Conservation (phyloP, 345 rosid species). For the Boechera stricta region DNA sequence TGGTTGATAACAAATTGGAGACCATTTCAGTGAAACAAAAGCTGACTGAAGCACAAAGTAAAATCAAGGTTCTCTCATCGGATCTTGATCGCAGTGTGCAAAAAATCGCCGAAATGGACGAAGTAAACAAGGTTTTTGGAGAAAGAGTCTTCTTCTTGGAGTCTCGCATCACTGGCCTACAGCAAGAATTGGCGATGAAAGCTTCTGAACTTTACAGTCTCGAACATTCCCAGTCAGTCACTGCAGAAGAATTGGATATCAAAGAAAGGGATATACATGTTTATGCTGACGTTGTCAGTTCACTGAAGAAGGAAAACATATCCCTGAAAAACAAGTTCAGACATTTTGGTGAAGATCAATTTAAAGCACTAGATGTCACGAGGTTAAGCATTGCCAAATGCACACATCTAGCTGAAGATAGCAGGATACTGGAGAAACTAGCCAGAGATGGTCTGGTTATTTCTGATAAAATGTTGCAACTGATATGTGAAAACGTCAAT, state of each 20-base stretch:
- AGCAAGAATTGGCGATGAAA: constrained; percentile 59
- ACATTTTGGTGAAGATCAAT: constrained; percentile 40
- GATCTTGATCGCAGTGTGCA: constrained; percentile 45
- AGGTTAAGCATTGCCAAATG: constrained; percentile 51
- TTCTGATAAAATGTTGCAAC: constrained; percentile 54
- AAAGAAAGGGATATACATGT: constrained; percentile 55
- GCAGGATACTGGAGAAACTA: constrained; percentile 48
- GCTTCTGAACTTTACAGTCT: constrained; percentile 56
- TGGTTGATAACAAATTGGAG: constrained; percentile 50
- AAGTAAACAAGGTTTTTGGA: constrained; percentile 47
- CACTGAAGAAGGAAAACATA: constrained; percentile 53
- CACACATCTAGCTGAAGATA: constrained; percentile 44
- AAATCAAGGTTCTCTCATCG: constrained; percentile 45
- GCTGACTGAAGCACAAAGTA: constrained; percentile 45
- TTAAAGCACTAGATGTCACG: constrained; percentile 45
- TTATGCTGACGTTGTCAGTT: constrained; percentile 44
- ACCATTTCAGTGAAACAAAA: constrained; percentile 47
- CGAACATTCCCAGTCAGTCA: constrained; percentile 53
- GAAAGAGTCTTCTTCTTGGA: constrained; percentile 57
- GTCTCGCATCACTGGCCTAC: constrained; percentile 52
- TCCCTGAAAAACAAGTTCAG: constrained; percentile 44
- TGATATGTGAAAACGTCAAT: constrained; percentile 55
- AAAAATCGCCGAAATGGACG: constrained; percentile 49
- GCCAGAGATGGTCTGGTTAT: constrained; percentile 48
- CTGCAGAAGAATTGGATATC: constrained; percentile 50